Evolutionary conservation across 345 rosid genomes (phyloP).

Genomic region (Carallia pectinifolia): DNA sequence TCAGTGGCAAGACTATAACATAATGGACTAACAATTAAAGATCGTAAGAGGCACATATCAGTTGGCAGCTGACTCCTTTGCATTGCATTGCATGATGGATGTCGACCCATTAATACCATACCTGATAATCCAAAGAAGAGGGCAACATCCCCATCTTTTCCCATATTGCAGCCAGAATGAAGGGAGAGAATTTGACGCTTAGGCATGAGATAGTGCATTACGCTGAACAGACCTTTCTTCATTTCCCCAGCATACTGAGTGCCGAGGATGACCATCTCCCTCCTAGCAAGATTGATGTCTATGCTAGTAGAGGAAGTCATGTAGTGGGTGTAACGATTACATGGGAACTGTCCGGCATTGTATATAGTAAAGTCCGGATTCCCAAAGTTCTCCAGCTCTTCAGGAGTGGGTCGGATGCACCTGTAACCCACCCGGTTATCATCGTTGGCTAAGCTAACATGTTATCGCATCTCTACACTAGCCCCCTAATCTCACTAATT

Average conservation of each 20-base stretch:
- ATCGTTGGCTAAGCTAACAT: slow-evolving; percentile 35
- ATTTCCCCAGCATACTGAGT: slow-evolving; percentile 98
- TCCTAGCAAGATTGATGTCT: slow-evolving; percentile 85
- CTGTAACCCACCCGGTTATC: slow-evolving; percentile 66
- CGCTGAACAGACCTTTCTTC: slow-evolving; percentile 97
- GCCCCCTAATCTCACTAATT: slow-evolving; percentile 1
- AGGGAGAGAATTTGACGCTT: slow-evolving; percentile 88
- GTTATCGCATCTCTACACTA: slow-evolving; percentile 21
- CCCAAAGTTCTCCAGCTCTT: slow-evolving; percentile 94
- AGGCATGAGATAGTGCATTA: slow-evolving; percentile 99
- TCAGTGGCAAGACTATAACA: slow-evolving; percentile 5
- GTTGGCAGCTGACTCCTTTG: slow-evolving; percentile 18
- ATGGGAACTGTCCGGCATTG: slow-evolving; percentile 98
- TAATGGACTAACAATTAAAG: slow-evolving; percentile 4
- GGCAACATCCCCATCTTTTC: slow-evolving; percentile 95
- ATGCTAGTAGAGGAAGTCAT: slow-evolving; percentile 99
- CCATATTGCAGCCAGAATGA: slow-evolving; percentile 99
- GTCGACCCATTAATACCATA: slow-evolving; percentile 37
- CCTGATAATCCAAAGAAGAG: slow-evolving; percentile 99
- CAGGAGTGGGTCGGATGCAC: slow-evolving; percentile 96
- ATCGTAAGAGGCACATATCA: slow-evolving; percentile 26
- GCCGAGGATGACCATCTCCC: slow-evolving; percentile 97
- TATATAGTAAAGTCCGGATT: slow-evolving; percentile 96
- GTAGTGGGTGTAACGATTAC: slow-evolving; percentile 96
- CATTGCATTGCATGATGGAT: slow-evolving; percentile 14